Evolutionary conservation across 2,329 filamentous ascomycete genomes (phyloP), one percentile per base, ranked within the genome.

Genomic region (Pestalotiopsis sp.): DNA sequence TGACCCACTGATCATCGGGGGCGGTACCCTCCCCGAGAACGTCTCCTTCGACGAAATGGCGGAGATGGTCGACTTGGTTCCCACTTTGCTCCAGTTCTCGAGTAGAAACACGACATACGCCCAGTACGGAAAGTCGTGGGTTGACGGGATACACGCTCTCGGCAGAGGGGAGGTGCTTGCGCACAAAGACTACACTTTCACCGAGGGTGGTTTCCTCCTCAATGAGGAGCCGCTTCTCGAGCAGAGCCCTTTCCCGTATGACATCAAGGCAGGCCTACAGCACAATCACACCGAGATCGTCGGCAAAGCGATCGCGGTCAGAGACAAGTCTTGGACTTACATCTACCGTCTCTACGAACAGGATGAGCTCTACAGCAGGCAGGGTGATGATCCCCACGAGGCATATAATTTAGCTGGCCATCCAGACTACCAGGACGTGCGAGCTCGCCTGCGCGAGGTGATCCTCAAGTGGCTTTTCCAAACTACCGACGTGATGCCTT

Each of bases 291-390:
- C 82, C 0, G 74, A 74, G 0, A 68, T 84, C 0, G 82, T 84
- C 0, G 83, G 83, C 0, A 85, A 84, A 38, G 67, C 67, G 11
- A 41, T 69, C 17, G 36, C 67, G 64, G 79, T 82, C 2, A 74
- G 81, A 0, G 74, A 79, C 45, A 71, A 78, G 64, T 72, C 77
- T 0, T 84, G 79, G 79, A 82, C 81, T 0, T 85, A 79, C 57
- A 73, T 86, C 0, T 85, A 85, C 64, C 76, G 82, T 1, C 70
- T 85, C 2, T 85, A 85, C 65, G 83, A 86, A 69, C 77, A 80
- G 0, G 71, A 77, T 0, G 84, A 85, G 77, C 72, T 85, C 14
- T 85, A 85, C 67, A 20, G n/a, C 11, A 72, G 79, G 66, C 78
- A 81, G 0, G 67, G 76, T 1, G 83, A 84, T 62, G 77, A 85